Evolutionary conservation across 495 filamentous ascomycete genomes (phyloP), one percentile per base, ranked within the genome.

Genomic region (Jackrogersella multiformis): DNA sequence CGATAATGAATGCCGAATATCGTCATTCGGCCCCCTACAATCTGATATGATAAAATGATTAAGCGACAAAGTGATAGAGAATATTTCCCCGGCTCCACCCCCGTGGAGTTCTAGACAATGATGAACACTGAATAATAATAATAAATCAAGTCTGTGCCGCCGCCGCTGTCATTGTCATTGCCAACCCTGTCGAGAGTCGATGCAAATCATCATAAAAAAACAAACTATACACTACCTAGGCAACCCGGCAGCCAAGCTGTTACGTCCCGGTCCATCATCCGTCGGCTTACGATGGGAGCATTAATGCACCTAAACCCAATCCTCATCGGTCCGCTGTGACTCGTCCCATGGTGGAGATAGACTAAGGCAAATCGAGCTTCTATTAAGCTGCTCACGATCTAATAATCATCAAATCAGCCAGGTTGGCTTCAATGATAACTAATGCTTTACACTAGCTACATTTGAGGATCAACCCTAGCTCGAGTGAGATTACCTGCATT

Each of bases 251-350:
- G 62, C 68, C 68, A 71, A 66, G 68, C 68, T 71, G 67, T 66
- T 62, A 53, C 61, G 67, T 66, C 67, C 67, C 67, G 67, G 67
- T 62, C 39, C 42, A 66, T 66, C 67, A 58, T 70, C 67, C 67
- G 61, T 54, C 61, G 61, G 61, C 52, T 65, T 15, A 41, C 38
- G 32, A 70, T 65, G 57, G 36, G 24, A 65, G 34, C 38, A 62
- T 52, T 61, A 51, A 66, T 56, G 36, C 45, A 41, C 46, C 54
- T 26, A 57, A 58, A 28, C 42, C 26, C 30, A 44, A 61, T 28
- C 56, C 48, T 53, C 56, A 7, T 56, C 35, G 15, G 44, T 63
- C 58, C 54, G 48, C 56, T 45, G 67, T 61, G 67, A 66, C 65
- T 61, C 44, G 42, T 61, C 20, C 26, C 39, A 44, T 34, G 41